A percentile compares a stretch with the other conserved stretches of the same genome.
phyloP scores from a whole-genome alignment of 192 early-diverging fungal species.

The Backusella parvicylindrica region DNA sequence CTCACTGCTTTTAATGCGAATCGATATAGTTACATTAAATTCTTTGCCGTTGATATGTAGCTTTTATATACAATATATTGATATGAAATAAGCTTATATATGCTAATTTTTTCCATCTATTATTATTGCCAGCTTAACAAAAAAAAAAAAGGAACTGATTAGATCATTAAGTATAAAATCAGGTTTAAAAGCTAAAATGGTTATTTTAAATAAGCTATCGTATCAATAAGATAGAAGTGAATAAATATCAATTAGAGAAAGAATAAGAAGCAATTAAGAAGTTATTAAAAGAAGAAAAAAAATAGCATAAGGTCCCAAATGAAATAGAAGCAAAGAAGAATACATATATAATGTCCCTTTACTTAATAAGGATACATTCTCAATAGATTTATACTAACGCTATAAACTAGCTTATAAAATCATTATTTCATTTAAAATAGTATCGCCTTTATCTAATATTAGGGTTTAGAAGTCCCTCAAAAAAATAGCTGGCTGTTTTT shows the following conservation, averaged over 20 bases:
- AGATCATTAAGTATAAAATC: not conserved
- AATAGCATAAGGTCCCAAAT: not conserved
- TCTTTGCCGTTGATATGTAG: not conserved
- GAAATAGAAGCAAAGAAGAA: not conserved
- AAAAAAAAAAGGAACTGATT: not conserved
- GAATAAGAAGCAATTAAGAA: not conserved
- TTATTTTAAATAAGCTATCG: not conserved
- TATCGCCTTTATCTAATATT: not conserved
- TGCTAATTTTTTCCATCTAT: not conserved
- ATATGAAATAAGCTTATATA: not conserved
- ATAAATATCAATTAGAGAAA: too few relatives aligned
- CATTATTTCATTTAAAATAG: not conserved
- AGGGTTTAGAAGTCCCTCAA: not conserved
- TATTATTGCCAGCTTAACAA: not conserved
- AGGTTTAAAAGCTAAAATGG: not conserved
- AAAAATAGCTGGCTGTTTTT: not conserved
- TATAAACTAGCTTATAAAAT: not conserved
- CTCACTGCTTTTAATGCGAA: not conserved
- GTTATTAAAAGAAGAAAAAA: not conserved
- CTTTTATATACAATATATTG: not conserved
- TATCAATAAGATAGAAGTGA: not conserved
- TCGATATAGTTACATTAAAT: not conserved
- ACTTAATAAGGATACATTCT: not conserved
- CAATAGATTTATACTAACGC: not conserved
- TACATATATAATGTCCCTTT: not conserved